These are phyloP conservation scores for Grosmannia penicillata DNA, from an alignment of 2,329 filamentous ascomycete species.

Conservation along the genomic window DNA sequence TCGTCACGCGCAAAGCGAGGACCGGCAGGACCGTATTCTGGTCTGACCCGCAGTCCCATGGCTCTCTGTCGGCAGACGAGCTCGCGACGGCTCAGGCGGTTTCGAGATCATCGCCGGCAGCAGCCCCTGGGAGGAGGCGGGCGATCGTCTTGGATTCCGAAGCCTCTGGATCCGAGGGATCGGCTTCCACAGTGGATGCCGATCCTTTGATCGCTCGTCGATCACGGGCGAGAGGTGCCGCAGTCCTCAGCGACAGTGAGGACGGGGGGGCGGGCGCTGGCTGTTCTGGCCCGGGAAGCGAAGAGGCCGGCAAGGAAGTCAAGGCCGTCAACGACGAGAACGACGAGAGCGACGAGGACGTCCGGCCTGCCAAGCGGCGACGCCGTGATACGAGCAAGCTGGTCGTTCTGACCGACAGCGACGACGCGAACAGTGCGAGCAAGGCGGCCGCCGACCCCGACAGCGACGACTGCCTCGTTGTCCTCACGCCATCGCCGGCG, in stretches of 20 bases:
- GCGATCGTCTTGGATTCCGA: too few species aligned
- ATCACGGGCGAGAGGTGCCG: too few species aligned
- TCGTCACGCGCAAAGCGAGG: not conserved
- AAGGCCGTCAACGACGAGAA: not conserved
- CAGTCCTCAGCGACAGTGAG: too few species aligned
- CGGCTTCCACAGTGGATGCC: too few species aligned
- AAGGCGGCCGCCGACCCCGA: not conserved
- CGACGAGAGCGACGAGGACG: slow-evolving; percentile 2
- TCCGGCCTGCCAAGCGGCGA: slow-evolving; percentile 6
- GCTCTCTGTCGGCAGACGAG: not conserved
- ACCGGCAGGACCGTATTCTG: not conserved
- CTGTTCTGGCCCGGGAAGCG: too few species aligned
- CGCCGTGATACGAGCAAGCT: not conserved
- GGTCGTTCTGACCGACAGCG: not conserved
- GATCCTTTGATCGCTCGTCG: too few species aligned
- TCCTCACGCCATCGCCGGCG: not conserved
- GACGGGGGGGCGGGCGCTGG: too few species aligned
- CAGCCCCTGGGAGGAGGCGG: too few species aligned
- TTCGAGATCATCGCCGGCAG: not conserved
- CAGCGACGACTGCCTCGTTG: not conserved
- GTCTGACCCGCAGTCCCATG: not conserved
- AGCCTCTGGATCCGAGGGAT: too few species aligned
- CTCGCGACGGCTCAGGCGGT: not conserved
- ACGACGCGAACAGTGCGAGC: not conserved
- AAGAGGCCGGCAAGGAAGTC: too few species aligned